Evolutionary conservation across 2,329 filamentous ascomycete genomes (phyloP).

Genomic region (Hypocrella siamensis): DNA sequence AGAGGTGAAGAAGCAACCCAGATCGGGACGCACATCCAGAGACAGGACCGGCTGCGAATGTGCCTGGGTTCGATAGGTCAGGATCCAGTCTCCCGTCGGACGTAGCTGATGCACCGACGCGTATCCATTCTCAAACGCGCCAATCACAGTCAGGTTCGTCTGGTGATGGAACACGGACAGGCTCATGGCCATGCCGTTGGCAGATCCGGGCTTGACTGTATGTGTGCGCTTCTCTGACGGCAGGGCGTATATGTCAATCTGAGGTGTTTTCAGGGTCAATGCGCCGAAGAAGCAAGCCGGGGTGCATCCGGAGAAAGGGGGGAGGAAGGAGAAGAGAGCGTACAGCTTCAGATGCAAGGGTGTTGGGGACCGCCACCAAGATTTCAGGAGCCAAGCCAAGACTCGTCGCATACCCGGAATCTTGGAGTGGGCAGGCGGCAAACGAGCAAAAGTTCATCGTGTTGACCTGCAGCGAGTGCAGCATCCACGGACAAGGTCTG

Average conservation of each 20-base stretch:
- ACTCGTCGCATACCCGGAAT: slow-evolving; percentile 8
- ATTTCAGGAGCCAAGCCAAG: slow-evolving; percentile 23
- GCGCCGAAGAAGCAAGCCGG: background rate
- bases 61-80: slow-evolving; percentile 47
- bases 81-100: slow-evolving; percentile 23
- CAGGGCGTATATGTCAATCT: slow-evolving; percentile 72
- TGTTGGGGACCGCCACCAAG: slow-evolving; percentile 68
- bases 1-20: slow-evolving; percentile 57
- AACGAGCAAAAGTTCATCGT: slow-evolving; percentile 93
- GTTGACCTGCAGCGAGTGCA: slow-evolving; percentile 73
- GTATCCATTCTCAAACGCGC: slow-evolving; percentile 77
- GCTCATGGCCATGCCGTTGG: slow-evolving; percentile 80
- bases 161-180: slow-evolving; percentile 42
- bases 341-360: slow-evolving; percentile 55
- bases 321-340: slow-evolving; percentile 9
- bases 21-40: slow-evolving; percentile 35
- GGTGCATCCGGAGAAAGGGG: background rate
- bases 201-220: slow-evolving; percentile 30
- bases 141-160: slow-evolving; percentile 43
- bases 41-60: slow-evolving; percentile 77
- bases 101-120: slow-evolving; percentile 47
- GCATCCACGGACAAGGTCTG: slow-evolving; percentile 61
- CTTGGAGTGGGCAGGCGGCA: slow-evolving; percentile 34
- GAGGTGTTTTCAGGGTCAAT: background rate
- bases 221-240: slow-evolving; percentile 58